A percentile compares a stretch with the other conserved stretches of the same genome.
Conservation (phyloP, 441 rosid species). For the Populus hybrid region DNA sequence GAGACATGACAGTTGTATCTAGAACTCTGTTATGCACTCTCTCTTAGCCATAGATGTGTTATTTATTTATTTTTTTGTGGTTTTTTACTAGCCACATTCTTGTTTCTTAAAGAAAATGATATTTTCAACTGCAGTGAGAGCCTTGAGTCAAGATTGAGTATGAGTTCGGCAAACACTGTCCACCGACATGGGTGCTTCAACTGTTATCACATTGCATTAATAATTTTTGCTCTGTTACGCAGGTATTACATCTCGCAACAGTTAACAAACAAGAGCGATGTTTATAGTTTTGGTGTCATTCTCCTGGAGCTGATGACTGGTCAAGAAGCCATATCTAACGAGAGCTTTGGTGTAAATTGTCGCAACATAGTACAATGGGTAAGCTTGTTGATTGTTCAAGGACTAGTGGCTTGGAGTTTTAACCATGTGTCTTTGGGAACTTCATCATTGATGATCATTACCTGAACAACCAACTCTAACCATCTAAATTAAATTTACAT, state of each 20-base stretch:
- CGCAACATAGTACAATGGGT: conserved; percentile 98
- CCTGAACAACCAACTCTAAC: not conserved
- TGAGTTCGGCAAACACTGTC: no score
- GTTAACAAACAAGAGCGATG: conserved; percentile 82
- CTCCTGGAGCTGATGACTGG: conserved; percentile 96
- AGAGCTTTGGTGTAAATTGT: conserved; percentile 84
- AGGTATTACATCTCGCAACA: conserved; percentile 98
- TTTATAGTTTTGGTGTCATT: conserved; percentile 95
- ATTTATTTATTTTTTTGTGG: no score
- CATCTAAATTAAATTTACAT: no score
- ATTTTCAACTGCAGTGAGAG: no score
- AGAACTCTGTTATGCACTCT: not conserved
- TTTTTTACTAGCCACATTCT: not conserved
- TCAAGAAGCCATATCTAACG: conserved; percentile 93
- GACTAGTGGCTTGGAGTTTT: not conserved
- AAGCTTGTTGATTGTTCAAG: conserved; percentile 21
- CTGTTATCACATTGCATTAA: not conserved
- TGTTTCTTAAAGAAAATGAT: not conserved
- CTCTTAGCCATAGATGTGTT: not conserved
- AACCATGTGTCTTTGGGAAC: not conserved
- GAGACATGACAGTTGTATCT: not conserved
- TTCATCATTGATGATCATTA: not conserved
- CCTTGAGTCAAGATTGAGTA: no score
- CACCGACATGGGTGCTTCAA: no score
- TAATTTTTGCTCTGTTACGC: conserved; percentile 21